phyloP scores from a whole-genome alignment of 371 early-diverging fungal genomes.

The Haplosporangium sp. region DNA sequence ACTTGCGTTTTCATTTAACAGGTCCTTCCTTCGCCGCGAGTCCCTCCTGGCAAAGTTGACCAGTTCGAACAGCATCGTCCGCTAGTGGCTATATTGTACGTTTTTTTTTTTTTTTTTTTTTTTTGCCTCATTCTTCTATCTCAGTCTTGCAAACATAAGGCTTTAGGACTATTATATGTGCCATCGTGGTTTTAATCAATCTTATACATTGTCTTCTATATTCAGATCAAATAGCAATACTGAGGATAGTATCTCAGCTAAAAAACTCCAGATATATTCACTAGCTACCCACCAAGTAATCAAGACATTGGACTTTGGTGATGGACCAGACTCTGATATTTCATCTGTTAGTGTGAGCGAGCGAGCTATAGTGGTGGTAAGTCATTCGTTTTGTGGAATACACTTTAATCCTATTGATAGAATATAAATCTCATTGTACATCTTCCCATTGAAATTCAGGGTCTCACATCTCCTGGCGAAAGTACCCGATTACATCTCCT shows the following conservation, averaged over 20 bases:
- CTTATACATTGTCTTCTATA: background rate
- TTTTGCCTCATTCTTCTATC: background rate
- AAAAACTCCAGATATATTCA: conserved; percentile 59
- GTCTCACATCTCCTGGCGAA: conserved; percentile 37
- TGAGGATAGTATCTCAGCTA: conserved; percentile 20
- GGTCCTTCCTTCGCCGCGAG: conserved; percentile 44
- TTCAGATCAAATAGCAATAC: conserved; percentile 25
- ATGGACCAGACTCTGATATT: conserved; percentile 57
- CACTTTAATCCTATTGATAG: background rate
- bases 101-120: conserved; percentile 1
- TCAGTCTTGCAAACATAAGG: too few species aligned
- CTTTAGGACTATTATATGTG: background rate
- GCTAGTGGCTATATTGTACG: conserved; percentile 66
- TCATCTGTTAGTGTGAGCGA: conserved; percentile 61
- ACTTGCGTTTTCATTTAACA: conserved; percentile 1
- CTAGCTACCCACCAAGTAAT: conserved; percentile 58
- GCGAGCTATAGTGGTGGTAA: conserved; percentile 64
- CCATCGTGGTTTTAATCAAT: background rate
- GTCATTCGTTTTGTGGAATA: background rate
- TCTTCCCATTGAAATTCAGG: conserved; percentile 3
- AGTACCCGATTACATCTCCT: conserved; percentile 58
- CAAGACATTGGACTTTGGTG: conserved; percentile 46
- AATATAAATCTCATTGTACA: background rate
- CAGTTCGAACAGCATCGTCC: conserved; percentile 58
- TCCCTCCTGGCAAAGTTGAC: conserved; percentile 32